phyloP scores from a whole-genome alignment of 148 eudicot genomes.

The Persicaria maculosa region DNA sequence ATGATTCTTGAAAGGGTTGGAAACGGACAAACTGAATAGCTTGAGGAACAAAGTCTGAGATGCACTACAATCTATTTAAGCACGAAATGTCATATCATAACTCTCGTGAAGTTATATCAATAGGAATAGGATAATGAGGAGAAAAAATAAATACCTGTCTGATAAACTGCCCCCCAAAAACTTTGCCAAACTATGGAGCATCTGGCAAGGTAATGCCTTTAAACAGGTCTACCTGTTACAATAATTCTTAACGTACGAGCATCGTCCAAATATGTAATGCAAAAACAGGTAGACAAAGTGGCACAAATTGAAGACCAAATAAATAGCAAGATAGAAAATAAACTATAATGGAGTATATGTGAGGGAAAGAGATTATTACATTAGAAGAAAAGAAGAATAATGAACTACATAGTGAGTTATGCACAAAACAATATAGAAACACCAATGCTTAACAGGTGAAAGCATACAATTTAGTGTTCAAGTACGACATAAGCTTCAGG shows the following conservation, averaged over 20 bases:
- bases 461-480: no score
- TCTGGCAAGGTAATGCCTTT: constrained; percentile 83
- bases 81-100: not conserved
- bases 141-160: constrained; percentile 58
- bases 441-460: no score
- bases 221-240: constrained; percentile 68
- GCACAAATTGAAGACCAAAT: no score
- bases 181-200: constrained; percentile 76
- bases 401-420: no score
- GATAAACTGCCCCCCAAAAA: constrained; percentile 92
- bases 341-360: no score
- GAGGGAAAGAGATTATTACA: no score
- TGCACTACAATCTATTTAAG: not conserved
- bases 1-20: no score
- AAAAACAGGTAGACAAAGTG: not conserved
- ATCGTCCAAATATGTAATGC: not conserved
- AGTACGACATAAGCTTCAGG: no score
- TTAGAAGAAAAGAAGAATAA: no score
- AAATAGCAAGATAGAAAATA: no score
- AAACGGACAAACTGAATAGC: not conserved
- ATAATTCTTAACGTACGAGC: not conserved
- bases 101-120: not conserved
- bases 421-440: no score
- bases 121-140: not conserved
- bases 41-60: not conserved